Evolutionary conservation across 2,329 filamentous ascomycete genomes (phyloP).

Genomic region (Phyllosticta citribraziliensis): DNA sequence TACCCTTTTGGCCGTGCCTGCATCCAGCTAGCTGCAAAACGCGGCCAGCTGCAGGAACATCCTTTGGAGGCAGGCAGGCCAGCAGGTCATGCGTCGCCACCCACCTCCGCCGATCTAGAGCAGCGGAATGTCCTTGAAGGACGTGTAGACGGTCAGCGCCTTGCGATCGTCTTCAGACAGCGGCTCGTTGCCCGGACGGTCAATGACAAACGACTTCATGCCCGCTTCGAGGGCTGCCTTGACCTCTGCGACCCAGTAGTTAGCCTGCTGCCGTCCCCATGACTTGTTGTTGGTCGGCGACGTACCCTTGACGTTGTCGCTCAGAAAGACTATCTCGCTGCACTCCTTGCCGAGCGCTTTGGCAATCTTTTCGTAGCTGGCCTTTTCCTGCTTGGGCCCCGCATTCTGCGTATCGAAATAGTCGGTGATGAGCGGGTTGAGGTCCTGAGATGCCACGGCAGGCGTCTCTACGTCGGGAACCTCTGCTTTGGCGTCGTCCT

Average conservation of each 20-base stretch:
- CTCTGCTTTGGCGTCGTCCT: not conserved
- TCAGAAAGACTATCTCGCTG: slow-evolving; percentile 63
- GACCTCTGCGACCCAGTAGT: slow-evolving; percentile 28
- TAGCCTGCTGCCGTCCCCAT: slow-evolving; percentile 8
- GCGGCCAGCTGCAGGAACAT: not conserved
- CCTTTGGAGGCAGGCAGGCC: not conserved
- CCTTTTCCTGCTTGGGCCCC: slow-evolving; percentile 57
- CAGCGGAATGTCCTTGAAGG: slow-evolving; percentile 8
- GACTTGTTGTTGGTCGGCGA: slow-evolving; percentile 7
- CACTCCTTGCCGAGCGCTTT: slow-evolving; percentile 37
- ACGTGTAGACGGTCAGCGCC: slow-evolving; percentile 6
- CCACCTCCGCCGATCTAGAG: not conserved
- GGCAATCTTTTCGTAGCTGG: slow-evolving; percentile 60
- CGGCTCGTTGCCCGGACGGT: slow-evolving; percentile 60
- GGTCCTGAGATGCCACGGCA: slow-evolving; percentile 14
- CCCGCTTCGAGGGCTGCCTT: slow-evolving; percentile 34
- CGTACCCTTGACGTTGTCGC: slow-evolving; percentile 59
- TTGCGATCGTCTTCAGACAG: slow-evolving; percentile 28
- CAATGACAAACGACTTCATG: slow-evolving; percentile 35
- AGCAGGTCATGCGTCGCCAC: not conserved
- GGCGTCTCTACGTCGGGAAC: not conserved
- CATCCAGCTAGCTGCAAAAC: not conserved
- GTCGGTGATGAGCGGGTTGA: slow-evolving; percentile 26
- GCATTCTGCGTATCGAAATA: slow-evolving; percentile 72
- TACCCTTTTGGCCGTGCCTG: not conserved